These are phyloP conservation scores for Daldinia concentrica DNA, from an alignment of 495 filamentous ascomycete genomes.

Conservation along the genomic window DNA sequence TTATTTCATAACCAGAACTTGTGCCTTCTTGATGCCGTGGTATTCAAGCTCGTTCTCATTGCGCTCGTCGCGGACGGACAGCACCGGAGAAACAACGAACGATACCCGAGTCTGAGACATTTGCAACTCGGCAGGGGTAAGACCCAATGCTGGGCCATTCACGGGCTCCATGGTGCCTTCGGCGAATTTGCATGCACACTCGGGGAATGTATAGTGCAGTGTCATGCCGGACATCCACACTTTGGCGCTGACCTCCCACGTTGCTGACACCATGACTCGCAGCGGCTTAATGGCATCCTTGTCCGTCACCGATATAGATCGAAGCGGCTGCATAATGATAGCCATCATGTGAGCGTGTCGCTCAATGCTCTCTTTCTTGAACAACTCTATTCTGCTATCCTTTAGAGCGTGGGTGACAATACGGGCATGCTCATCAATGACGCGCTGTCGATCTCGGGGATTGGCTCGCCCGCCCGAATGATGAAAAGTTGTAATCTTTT, in stretches of 20 bases:
- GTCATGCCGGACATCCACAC: conserved; percentile 47
- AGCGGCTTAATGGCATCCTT: conserved; percentile 19
- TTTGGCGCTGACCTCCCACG: conserved; percentile 47
- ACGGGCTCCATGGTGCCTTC: conserved; percentile 41
- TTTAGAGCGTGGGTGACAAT: conserved; percentile 27
- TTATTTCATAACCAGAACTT: conserved; percentile 47
- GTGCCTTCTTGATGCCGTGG: conserved; percentile 42
- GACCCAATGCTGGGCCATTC: conserved; percentile 31
- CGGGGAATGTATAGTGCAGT: conserved; percentile 50
- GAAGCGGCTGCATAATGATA: conserved; percentile 35
- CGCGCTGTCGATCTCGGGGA: conserved; percentile 25
- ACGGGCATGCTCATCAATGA: conserved; percentile 40
- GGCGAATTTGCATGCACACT: conserved; percentile 42
- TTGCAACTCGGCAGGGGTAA: conserved; percentile 43
- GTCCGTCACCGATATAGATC: conserved; percentile 12
- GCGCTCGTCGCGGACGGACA: conserved; percentile 51
- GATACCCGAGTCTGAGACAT: conserved; percentile 45
- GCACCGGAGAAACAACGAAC: conserved; percentile 49
- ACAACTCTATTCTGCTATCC: neutral
- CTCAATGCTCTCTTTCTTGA: conserved; percentile 25
- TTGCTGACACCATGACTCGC: conserved; percentile 31
- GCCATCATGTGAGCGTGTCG: conserved; percentile 35
- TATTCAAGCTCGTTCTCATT: conserved; percentile 26
- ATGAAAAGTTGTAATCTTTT: conserved; percentile 5
- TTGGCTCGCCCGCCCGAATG: neutral